Percentiles rank a stretch among this genome's conserved stretches.
Conservation (phyloP, 2,329 filamentous ascomycete genomes). For the Neofusicoccum laricinum region DNA sequence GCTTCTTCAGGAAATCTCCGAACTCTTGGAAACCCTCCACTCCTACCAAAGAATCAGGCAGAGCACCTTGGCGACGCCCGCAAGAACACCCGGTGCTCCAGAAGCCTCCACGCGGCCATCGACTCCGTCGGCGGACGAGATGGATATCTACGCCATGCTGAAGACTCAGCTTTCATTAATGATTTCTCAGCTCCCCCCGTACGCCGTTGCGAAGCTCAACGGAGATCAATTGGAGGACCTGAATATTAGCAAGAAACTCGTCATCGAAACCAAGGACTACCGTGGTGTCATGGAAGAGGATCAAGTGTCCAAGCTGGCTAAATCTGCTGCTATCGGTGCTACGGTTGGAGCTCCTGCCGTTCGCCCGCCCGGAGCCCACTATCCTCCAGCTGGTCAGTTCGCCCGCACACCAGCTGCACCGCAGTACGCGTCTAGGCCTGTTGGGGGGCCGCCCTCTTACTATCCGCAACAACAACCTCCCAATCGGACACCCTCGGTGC, state of each 20-base stretch:
- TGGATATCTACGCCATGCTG: slow-evolving; percentile 66
- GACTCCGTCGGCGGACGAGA: slow-evolving; percentile 61
- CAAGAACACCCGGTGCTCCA: slow-evolving; percentile 3
- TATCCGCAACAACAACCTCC: slow-evolving; percentile 35
- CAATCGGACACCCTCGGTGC: slow-evolving; percentile 35
- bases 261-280: slow-evolving; percentile 70
- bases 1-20: slow-evolving; percentile 69
- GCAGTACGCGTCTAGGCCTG: slow-evolving; percentile 25
- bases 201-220: slow-evolving; percentile 80
- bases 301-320: slow-evolving; percentile 50
- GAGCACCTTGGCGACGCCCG: slow-evolving; percentile 54
- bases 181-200: slow-evolving; percentile 74
- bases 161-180: slow-evolving; percentile 73
- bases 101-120: slow-evolving; percentile 44
- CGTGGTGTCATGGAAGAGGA: slow-evolving; percentile 83
- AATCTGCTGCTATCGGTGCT: slow-evolving; percentile 33
- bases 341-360: slow-evolving; percentile 28
- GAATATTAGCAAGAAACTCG: slow-evolving; percentile 74
- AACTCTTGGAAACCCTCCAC: slow-evolving; percentile 71
- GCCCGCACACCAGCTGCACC: slow-evolving; percentile 26
- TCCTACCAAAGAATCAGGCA: slow-evolving; percentile 80
- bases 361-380: slow-evolving; percentile 21
- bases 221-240: slow-evolving; percentile 82
- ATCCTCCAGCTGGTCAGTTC: slow-evolving; percentile 29
- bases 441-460: slow-evolving; percentile 28